Evolutionary conservation across 2,329 filamentous ascomycete species (phyloP), one percentile per base, ranked within the genome.

Genomic region (Diaporthe caulivora): DNA sequence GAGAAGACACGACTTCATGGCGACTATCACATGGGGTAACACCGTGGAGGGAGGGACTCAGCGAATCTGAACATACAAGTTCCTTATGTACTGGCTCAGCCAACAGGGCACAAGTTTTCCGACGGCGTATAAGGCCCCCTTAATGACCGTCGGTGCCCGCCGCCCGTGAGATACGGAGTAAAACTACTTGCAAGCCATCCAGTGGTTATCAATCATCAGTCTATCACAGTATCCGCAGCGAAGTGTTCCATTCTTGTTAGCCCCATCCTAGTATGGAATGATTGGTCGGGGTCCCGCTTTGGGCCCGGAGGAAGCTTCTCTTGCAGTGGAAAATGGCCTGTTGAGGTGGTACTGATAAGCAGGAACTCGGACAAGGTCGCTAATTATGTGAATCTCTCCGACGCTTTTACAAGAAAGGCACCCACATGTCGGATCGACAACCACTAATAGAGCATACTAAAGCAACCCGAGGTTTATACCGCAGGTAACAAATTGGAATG

Each of bases 301-400:
- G 37, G 15, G 37, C 21, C 17, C 17, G 57, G 40, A 9, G 2
- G 24, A 37, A 44, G 37, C 26, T 44, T 44, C 8, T 44, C 57
- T 62, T 29, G 37, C n/a, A 29, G 57, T 29, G 57, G 37, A 18
- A 62, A 62, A 21, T 62, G 57, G 37, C 37, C 57, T 44, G 37
- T 62, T 62, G 24, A 62, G 17, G 18, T n/a, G 37, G 37, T 60
- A 42, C 57, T 37, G 37, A 60, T 44, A 29, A 29, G 57, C 37
- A 42, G n/a, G 37, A 60, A 60, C 37, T 5, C 21, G 24, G 37
- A 24, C 31, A 21, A 44, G 37, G 18, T 29, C 24, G 42, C 57
- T 44, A 17, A 18, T 18, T 44, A 18, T 44, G 57, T 44, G 15
- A 42, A 15, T 4, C 42, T 10, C 37, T 29, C 57, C 37, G 57